These are phyloP conservation scores for Monosporozyma yasuniensis DNA, from an alignment of 805 yeast species.

Conservation along the genomic window DNA sequence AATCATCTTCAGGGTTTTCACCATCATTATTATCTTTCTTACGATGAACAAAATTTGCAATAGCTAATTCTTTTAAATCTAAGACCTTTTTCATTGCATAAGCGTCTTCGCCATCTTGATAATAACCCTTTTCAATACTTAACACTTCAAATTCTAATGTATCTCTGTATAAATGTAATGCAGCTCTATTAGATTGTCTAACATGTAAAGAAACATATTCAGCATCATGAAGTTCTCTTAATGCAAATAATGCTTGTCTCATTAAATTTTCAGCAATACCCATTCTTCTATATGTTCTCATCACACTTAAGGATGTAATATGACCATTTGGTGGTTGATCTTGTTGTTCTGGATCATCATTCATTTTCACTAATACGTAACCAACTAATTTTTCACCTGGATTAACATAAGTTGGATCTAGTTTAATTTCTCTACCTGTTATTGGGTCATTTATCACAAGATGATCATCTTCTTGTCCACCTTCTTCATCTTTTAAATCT, in stretches of 20 bases:
- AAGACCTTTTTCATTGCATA: conserved; percentile 81
- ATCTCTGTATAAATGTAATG: conserved; percentile 81
- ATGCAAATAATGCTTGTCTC: conserved; percentile 72
- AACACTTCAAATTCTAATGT: conserved; percentile 76
- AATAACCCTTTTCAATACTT: conserved; percentile 77
- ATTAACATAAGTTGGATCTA: conserved; percentile 54
- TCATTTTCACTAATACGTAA: conserved; percentile 92
- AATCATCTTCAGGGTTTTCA: conserved; percentile 46
- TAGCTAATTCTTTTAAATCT: conserved; percentile 50
- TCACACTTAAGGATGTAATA: conserved; percentile 85
- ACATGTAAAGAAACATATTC: conserved; percentile 86
- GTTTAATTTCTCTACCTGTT: conserved; percentile 31
- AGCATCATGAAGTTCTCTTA: conserved; percentile 75
- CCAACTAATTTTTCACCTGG: conserved; percentile 84
- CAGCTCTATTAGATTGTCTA: conserved; percentile 87
- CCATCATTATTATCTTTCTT: conserved; percentile 5
- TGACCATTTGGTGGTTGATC: conserved; percentile 84
- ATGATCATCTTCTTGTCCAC: conserved; percentile 10
- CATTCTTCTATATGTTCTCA: conserved; percentile 91
- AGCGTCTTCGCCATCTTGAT: conserved; percentile 97
- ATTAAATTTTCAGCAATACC: conserved; percentile 89
- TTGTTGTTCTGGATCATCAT: conserved; percentile 76
- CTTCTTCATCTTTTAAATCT: conserved; percentile 12
- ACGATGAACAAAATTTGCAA: conserved; percentile 42
- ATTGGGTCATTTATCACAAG: conserved; percentile 17